These are phyloP conservation scores for Sarocladium kiliense DNA, from an alignment of 2,329 filamentous ascomycete species.

Conservation along the genomic window DNA sequence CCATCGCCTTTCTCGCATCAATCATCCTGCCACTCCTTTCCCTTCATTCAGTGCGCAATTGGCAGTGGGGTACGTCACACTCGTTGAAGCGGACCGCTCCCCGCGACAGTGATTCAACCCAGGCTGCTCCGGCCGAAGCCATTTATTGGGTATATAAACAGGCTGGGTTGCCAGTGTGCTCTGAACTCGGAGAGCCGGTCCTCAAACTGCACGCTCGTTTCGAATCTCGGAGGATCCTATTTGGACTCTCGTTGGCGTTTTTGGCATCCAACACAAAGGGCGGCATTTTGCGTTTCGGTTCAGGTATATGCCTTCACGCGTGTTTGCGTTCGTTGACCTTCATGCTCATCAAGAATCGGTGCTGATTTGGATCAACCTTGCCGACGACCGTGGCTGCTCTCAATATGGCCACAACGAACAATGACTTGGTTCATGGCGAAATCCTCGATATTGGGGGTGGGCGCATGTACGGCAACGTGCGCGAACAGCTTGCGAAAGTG, in stretches of 20 bases:
- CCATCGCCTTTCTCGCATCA: background rate
- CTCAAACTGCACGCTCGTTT: background rate
- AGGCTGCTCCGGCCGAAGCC: too few relatives aligned
- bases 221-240: background rate
- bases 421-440: conserved; percentile 19
- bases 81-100: background rate
- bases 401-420: background rate
- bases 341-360: background rate
- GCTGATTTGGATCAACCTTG: background rate
- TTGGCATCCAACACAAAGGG: background rate
- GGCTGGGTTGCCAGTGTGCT: too few relatives aligned
- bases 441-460: conserved; percentile 35
- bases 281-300: conserved; percentile 1
- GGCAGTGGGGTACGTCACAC: background rate
- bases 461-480: conserved; percentile 23
- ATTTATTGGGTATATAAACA: background rate
- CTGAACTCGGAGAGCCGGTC: too few relatives aligned
- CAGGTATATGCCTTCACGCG: background rate
- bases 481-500: conserved; percentile 19
- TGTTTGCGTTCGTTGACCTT: background rate
- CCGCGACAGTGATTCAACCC: background rate
- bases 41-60: background rate
- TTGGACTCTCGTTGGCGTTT: background rate
- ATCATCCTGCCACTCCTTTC: background rate
- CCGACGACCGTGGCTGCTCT: background rate